Evolutionary conservation across 75 land plant genomes (phyloP), one percentile per base, ranked within the genome.

Genomic region (Pinus tabuliformis): DNA sequence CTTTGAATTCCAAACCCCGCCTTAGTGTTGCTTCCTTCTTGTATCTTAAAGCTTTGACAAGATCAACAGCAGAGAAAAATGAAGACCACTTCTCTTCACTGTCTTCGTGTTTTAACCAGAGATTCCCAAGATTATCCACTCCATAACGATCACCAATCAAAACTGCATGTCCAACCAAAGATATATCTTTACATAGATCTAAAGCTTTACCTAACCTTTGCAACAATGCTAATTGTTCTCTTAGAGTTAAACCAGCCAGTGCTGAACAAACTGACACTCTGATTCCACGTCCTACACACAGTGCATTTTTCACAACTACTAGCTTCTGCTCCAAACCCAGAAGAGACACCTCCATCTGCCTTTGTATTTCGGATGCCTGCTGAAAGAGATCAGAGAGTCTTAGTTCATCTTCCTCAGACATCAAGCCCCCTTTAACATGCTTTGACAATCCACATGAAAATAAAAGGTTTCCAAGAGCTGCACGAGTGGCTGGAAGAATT

Each of bases 281-380:
- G 21, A 85, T 72, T 58, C 86, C 84, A 52, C 86, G 73, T 36
- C 86, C 85, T 57, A 85, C 39, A 56, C 85, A 80, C 22, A 85
- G 66, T 30, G 86, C 86, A 78, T 85, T 85, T 72, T 75, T 85
- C 24, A 70, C 77, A 58, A n/a, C 73, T 54, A 72, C 77, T 54
- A 82, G 42, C 74, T 75, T 85, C 77, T 72, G 79, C 39, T 85
- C 86, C 68, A 64, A 59, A 30, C 72, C 80, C 62, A 78, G 22
- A 59, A 74, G 63, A 73, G 86, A 78, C 17, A 81, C 71, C 26
- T 85, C 86, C 54, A 78, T 78, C 52, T 78, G 80, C 37, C 83
- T 45, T 30, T 83, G 85, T 21, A 82, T 57, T 83, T 85, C 86
- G 18, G 86, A 85, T 49, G 86, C 86, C n/a, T 78, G 84, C 77